Evolutionary conservation across 805 yeast species (phyloP).

Genomic region (Starmerella etchellsii): DNA sequence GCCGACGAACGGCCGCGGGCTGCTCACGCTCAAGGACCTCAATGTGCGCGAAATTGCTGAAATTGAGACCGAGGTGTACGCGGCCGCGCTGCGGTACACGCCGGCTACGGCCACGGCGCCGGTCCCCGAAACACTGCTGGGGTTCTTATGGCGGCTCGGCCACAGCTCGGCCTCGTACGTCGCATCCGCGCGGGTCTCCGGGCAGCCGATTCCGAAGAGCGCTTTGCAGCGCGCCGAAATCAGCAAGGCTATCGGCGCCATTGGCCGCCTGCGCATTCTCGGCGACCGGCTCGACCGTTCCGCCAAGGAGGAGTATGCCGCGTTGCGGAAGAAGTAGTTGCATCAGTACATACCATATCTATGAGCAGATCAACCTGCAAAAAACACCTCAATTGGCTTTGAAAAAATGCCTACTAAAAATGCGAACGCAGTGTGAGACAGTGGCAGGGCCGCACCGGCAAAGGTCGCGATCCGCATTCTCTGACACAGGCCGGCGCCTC

Average conservation of each 20-base stretch:
- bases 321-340: neutral
- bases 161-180: conserved; percentile 21
- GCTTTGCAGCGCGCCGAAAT: conserved; percentile 12
- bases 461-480: too few relatives aligned
- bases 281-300: conserved; percentile 34
- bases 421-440: too few relatives aligned
- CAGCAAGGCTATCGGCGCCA: conserved; percentile 22
- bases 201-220: conserved; percentile 21
- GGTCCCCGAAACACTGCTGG: conserved; percentile 22
- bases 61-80: conserved; percentile 16
- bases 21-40: conserved; percentile 42
- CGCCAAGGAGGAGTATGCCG: conserved; percentile 32
- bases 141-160: conserved; percentile 23
- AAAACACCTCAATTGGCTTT: too few relatives aligned
- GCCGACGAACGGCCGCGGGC: conserved; percentile 66
- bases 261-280: conserved; percentile 39
- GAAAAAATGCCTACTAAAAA: too few relatives aligned
- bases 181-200: conserved; percentile 23
- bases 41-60: conserved; percentile 18
- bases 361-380: too few relatives aligned
- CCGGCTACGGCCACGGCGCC: conserved; percentile 28
- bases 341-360: too few relatives aligned
- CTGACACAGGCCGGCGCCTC: too few relatives aligned
- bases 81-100: conserved; percentile 26
- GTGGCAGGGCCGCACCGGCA: too few relatives aligned